A percentile compares a stretch with the other conserved stretches of the same genome.
phyloP scores from a whole-genome alignment of 768 basidiomycete genomes.

The Clavulina sp. region DNA sequence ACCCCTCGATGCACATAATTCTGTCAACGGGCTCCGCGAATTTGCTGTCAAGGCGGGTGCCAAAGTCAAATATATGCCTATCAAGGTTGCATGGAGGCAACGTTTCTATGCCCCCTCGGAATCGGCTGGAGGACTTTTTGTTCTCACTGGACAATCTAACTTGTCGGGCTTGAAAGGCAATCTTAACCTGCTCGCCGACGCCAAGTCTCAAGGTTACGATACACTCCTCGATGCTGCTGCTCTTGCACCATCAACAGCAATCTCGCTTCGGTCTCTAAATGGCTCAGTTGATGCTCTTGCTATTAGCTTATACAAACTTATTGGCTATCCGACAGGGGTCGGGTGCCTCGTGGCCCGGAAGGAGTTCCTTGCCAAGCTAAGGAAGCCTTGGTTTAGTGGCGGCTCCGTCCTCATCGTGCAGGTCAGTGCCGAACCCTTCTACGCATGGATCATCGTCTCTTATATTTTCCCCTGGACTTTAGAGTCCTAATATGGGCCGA shows the following conservation, averaged over 20 bases:
- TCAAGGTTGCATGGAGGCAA: too few relatives aligned
- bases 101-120: too few relatives aligned
- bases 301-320: constrained; percentile 80
- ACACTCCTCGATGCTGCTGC: constrained; percentile 74
- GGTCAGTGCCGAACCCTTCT: constrained; percentile 38
- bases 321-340: constrained; percentile 72
- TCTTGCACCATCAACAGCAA: constrained; percentile 49
- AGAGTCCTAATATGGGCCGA: neutral
- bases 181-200: constrained; percentile 41
- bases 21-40: constrained; percentile 8
- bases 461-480: neutral
- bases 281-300: constrained; percentile 63
- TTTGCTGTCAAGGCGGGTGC: constrained; percentile 4
- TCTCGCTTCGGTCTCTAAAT: constrained; percentile 36
- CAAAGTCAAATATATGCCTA: neutral
- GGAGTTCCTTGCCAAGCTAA: constrained; percentile 33
- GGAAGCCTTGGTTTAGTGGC: constrained; percentile 69
- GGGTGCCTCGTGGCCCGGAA: constrained; percentile 64
- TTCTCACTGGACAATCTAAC: constrained; percentile 67
- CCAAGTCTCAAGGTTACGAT: constrained; percentile 48
- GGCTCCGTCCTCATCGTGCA: constrained; percentile 72
- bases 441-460: constrained; percentile 39
- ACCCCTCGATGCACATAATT: constrained; percentile 49
- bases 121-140: constrained; percentile 50
- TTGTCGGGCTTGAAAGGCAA: constrained; percentile 56